Evolutionary conservation across 2,329 filamentous ascomycete genomes (phyloP).

Genomic region (Botrytis galanthina): DNA sequence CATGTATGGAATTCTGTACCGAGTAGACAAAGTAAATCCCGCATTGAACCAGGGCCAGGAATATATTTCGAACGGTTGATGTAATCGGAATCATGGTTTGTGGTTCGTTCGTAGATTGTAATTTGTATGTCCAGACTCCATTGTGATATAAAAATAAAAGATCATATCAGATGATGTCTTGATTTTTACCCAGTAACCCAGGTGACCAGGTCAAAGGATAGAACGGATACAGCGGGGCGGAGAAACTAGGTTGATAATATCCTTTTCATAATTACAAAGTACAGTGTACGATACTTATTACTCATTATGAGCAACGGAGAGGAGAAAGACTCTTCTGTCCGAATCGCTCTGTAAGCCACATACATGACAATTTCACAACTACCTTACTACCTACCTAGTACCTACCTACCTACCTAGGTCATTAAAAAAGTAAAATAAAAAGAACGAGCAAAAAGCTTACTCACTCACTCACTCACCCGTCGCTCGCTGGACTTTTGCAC

Average conservation of each 20-base stretch:
- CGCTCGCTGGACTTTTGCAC: not conserved
- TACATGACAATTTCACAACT: not conserved
- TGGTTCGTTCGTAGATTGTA: not conserved
- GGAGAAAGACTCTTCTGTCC: not conserved
- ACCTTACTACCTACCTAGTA: no score
- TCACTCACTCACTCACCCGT: no score
- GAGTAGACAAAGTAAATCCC: not conserved
- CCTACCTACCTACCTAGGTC: no score
- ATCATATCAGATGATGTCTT: not conserved
- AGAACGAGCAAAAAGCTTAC: not conserved
- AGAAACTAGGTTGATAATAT: not conserved
- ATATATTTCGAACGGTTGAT: not conserved
- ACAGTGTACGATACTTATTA: no score
- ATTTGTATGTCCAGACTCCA: no score
- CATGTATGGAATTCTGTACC: not conserved
- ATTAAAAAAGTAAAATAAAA: no score
- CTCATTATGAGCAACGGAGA: not conserved
- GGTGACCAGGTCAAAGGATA: not conserved
- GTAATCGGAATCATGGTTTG: not conserved
- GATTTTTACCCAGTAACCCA: not conserved
- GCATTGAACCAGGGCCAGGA: not conserved
- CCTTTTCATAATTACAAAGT: not conserved
- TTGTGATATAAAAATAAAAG: not conserved
- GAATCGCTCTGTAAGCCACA: not conserved
- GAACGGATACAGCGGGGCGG: conserved; percentile 2